Evolutionary conservation across 768 basidiomycete genomes (phyloP).

Genomic region (Xerocomus potaroensis): DNA sequence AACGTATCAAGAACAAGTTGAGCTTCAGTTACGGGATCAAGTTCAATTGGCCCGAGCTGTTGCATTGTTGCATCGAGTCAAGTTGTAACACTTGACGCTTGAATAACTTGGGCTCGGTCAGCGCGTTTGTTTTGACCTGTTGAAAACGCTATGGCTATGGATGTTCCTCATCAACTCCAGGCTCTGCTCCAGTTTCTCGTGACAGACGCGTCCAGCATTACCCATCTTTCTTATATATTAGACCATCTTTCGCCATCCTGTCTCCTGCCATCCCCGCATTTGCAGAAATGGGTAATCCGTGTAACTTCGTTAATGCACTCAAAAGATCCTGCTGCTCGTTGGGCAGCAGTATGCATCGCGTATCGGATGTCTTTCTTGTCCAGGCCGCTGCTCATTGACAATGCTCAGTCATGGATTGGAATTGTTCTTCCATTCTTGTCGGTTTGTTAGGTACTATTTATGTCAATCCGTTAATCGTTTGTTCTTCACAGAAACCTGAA

Average conservation of each 20-base stretch:
- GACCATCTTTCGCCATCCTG: constrained; percentile 47
- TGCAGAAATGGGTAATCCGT: constrained; percentile 72
- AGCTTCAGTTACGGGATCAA: constrained; percentile 52
- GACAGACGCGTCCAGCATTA: constrained; percentile 58
- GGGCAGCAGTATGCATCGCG: constrained; percentile 78
- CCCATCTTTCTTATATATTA: constrained; percentile 57
- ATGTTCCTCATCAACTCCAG: constrained; percentile 51
- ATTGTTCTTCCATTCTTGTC: constrained; percentile 60
- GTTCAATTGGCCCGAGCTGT: constrained; percentile 23
- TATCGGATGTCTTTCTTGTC: constrained; percentile 59
- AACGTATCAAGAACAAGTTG: constrained; percentile 52
- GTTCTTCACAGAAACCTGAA: constrained; percentile 59
- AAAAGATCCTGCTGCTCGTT: constrained; percentile 70
- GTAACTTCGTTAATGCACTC: constrained; percentile 72
- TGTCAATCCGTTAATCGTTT: constrained; percentile 5
- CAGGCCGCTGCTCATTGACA: constrained; percentile 58
- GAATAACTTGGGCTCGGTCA: neutral
- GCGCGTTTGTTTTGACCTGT: constrained; percentile 29
- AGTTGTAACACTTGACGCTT: neutral
- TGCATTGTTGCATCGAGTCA: constrained; percentile 18
- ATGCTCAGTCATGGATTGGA: constrained; percentile 68
- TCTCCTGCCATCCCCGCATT: constrained; percentile 60
- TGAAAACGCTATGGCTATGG: constrained; percentile 39
- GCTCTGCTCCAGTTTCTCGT: constrained; percentile 64
- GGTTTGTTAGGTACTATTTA: constrained; percentile 46